phyloP scores from a whole-genome alignment of 331 rosid species.

The Saraca asoca region DNA sequence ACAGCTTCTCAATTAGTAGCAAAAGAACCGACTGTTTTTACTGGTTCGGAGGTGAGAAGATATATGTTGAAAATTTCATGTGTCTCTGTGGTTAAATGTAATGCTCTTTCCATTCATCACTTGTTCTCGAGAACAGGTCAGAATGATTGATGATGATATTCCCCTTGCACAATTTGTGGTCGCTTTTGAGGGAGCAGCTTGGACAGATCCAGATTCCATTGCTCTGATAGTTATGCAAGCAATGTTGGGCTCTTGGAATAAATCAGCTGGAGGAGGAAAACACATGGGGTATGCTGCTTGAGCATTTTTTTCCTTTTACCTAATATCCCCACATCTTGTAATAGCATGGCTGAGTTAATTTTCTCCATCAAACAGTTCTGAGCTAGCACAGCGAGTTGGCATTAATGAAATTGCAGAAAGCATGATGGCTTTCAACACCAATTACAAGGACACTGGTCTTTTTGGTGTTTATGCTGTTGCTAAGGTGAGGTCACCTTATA shows the following conservation, averaged over 20 bases:
- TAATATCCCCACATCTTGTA: not conserved
- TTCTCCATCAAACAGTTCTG: constrained; percentile 62
- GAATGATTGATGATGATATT: constrained; percentile 83
- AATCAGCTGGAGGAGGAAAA: constrained; percentile 84
- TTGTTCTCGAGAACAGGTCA: constrained; percentile 57
- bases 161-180: constrained; percentile 89
- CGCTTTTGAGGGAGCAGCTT: constrained; percentile 91
- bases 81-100: not conserved
- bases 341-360: constrained; percentile 3
- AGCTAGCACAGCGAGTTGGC: constrained; percentile 80
- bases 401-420: constrained; percentile 88
- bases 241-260: constrained; percentile 97
- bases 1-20: constrained; percentile 88
- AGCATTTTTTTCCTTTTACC: not conserved
- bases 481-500: constrained; percentile 48
- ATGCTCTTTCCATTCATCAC: not conserved
- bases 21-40: constrained; percentile 78
- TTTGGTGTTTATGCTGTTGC: constrained; percentile 95
- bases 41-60: constrained; percentile 86
- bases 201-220: constrained; percentile 98
- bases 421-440: constrained; percentile 96
- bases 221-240: constrained; percentile 97
- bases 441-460: constrained; percentile 92
- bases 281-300: constrained; percentile 81
- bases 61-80: not conserved